Evolutionary conservation across 129 eudicot species (phyloP), one percentile per base, ranked within the genome.

Genomic region (Scalesia atractyloides): DNA sequence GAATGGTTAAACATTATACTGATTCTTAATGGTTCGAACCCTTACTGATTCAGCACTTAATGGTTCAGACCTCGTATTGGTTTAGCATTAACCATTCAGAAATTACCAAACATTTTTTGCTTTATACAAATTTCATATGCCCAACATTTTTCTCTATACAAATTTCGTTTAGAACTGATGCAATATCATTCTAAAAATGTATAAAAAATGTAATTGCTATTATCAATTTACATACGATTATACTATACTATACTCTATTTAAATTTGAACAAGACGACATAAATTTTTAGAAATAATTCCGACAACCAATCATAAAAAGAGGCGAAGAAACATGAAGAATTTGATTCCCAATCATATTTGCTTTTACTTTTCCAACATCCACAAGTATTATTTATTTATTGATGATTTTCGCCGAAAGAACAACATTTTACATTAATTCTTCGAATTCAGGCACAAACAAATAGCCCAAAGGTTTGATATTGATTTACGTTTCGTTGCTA

Each of bases 281-380:
- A 33, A 62, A 63, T 17, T 18, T 62, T 36, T 48, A 30, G 15
- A 9, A 41, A 11, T 33, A 20, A 64, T 56, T 57, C 73, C 73
- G 66, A 74, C 66, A 65, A 9, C 20, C 58, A 74, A 74, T 65
- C 73, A 65, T 74, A 36, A 10, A 64, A 52, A 74, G 46, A 44
- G 68, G 34, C 26, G 58, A 63, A 72, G 59, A 72, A 58, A 64
- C 34, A 74, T 63, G 41, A 74, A 51, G 33, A 64, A 7, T 74
- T 65, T 65, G 79, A 65, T 74, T 74, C 79, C 47, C 66, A 18
- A 74, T 19, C 10, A 52, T 74, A 24, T 52, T 74, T 74, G 73
- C 66, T 74, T 74, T 74, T 74, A 6, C 79, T 65, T 74, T 65
- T 54, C 44, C 22, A 65, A 64, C 73, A 54, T 52, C 73, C 66